Percentiles rank a stretch among this genome's conserved stretches.
These are phyloP conservation scores for Rhodosporidiobolus sp. DNA, from an alignment of 768 basidiomycete species.

Conservation along the genomic window DNA sequence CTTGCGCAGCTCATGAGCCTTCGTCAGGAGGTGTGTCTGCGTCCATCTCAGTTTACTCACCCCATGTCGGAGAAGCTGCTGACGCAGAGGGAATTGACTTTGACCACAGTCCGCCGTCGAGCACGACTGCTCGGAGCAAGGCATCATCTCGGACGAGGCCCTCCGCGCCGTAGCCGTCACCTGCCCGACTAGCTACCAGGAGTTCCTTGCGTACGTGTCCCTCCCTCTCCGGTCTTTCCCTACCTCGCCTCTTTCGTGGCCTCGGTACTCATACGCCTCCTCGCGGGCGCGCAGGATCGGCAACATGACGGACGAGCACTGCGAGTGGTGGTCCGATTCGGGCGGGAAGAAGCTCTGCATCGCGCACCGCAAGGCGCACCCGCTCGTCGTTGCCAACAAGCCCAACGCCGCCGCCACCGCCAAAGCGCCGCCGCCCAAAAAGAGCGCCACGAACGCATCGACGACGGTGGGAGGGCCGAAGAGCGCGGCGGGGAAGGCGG, in stretches of 20 bases:
- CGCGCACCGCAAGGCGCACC: neutral
- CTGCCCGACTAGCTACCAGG: slow-evolving; percentile 6
- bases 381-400: too few species aligned
- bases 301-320: slow-evolving; percentile 5
- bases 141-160: slow-evolving; percentile 17
- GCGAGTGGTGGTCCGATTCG: slow-evolving; percentile 4
- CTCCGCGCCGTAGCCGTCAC: slow-evolving; percentile 23
- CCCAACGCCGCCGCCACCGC: neutral
- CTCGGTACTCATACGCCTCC: neutral
- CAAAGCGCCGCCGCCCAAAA: neutral
- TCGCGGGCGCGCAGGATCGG: slow-evolving; percentile 9
- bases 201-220: slow-evolving; percentile 17
- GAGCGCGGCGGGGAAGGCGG: neutral
- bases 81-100: neutral
- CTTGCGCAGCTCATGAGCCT: slow-evolving; percentile 14
- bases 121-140: slow-evolving; percentile 5
- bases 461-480: neutral
- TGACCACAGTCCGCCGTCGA: slow-evolving; percentile 6
- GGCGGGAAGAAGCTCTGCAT: slow-evolving; percentile 16
- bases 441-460: neutral
- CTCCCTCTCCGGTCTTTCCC: neutral
- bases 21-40: slow-evolving; percentile 11
- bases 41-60: neutral
- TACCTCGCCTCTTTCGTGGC: too few species aligned
- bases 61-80: neutral